Evolutionary conservation across 345 rosid genomes (phyloP), one percentile per base, ranked within the genome.

Genomic region (Lepidium africanum): DNA sequence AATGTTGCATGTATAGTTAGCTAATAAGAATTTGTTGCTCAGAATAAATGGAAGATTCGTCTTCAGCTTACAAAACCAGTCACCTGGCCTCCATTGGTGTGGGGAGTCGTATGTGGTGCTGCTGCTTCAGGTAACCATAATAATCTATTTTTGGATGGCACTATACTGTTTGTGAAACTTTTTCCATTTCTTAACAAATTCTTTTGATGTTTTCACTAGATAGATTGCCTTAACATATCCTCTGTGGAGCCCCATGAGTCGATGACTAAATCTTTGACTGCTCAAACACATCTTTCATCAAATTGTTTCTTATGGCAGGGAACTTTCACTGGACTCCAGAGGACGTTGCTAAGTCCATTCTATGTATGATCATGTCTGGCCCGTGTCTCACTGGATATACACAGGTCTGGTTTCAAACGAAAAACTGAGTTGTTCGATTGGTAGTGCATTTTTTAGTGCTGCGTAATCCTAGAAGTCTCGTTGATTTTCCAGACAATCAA

Each of bases 41-140:
- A 90, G 98, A 81, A 93, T 79, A 93, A 80, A 85, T 90, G 98
- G 98, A 93, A 93, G 82, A 90, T 90, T 68, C 97, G 98, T 68
- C 94, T 93, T 67, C 98, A 93, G 76, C 89, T 93, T 40, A 90
- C 96, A 33, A 93, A 93, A 63, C 98, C 98, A 38, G 97, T 93
- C 61, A 93, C 98, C 32, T 93, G 98, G 98, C 97, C 98, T 78
- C 98, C 98, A 7, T 57, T 93, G 67, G 88, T 93, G 3, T 93
- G 96, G 90, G 98, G 98, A 76, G 82, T 93, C 38, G 92, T 90
- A 45, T 93, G 98, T 48, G 98, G 98, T 54, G 98, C 97, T 79
- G 98, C 98, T 74, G 98, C 98, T 57, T 93, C 98, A 37, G 98
- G 98, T 93, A 80, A 70, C 53, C 42, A 11, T 59, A 33, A 39